Percentiles rank a stretch among this genome's conserved stretches.
phyloP scores from a whole-genome alignment of 805 yeast species.

The Wickerhamiella azymoides region DNA sequence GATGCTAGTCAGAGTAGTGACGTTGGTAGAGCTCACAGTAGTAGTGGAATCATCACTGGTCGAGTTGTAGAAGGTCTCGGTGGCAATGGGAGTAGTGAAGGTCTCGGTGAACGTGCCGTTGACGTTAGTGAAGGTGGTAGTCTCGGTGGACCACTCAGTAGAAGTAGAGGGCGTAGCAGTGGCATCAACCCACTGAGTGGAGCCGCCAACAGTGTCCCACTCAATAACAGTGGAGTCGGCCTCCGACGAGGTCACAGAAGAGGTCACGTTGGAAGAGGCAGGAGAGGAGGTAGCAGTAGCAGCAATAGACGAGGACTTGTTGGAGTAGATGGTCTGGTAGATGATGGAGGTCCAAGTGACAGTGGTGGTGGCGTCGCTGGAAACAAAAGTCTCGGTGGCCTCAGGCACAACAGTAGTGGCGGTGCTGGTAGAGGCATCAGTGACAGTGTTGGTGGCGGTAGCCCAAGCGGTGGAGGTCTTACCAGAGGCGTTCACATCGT shows the following conservation, averaged over 20 bases:
- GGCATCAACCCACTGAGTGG: conserved; percentile 1
- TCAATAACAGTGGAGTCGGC: neutral
- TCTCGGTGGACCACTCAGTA: conserved; percentile 5
- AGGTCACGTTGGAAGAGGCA: neutral
- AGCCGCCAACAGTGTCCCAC: conserved; percentile 1
- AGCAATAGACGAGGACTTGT: neutral
- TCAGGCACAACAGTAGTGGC: neutral
- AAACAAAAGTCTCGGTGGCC: neutral
- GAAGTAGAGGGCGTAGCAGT: conserved; percentile 1
- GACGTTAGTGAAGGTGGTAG: neutral
- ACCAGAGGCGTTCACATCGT: neutral
- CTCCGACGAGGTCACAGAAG: neutral
- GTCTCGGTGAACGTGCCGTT: conserved; percentile 6
- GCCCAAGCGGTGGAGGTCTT: conserved; percentile 3
- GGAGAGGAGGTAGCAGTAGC: no score
- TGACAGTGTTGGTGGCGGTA: conserved; percentile 5
- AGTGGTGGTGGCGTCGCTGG: conserved; percentile 7
- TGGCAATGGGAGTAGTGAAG: conserved; percentile 1
- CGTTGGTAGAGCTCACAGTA: neutral
- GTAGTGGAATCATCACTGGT: neutral
- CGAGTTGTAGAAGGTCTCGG: neutral
- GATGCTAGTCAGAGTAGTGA: conserved; percentile 1
- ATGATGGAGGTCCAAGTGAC: neutral
- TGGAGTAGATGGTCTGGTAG: conserved; percentile 11
- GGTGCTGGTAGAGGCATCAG: neutral